Evolutionary conservation across 176 grass and related monocot species (phyloP).

Genomic region (Rhipidocladum racemiflorum): DNA sequence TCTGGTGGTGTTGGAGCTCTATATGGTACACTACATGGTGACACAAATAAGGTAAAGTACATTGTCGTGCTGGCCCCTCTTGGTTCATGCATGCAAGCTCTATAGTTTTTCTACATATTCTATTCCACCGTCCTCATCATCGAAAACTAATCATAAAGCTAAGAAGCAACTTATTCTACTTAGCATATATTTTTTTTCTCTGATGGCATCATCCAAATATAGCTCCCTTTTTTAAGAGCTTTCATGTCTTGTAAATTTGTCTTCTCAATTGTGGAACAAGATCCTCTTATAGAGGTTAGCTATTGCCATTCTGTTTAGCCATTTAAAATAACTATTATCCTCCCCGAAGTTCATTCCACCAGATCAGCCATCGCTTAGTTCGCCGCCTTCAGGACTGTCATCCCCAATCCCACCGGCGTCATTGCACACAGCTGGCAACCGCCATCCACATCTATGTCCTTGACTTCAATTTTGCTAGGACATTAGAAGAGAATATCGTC

Average conservation of each 20-base stretch:
- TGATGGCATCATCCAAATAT: background rate
- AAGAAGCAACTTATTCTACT: background rate
- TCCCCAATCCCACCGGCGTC: too few species aligned
- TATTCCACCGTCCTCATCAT: background rate
- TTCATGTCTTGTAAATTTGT: constrained; percentile 8
- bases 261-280: constrained; percentile 88
- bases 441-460: too few species aligned
- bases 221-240: background rate
- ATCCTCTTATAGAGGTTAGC: constrained; percentile 89
- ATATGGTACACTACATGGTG: constrained; percentile 95
- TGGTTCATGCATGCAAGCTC: background rate
- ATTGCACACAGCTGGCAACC: too few species aligned
- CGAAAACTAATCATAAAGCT: background rate
- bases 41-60: constrained; percentile 80
- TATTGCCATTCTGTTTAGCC: background rate
- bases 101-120: background rate
- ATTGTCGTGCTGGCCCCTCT: background rate
- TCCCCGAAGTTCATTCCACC: too few species aligned
- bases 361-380: too few species aligned
- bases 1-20: constrained; percentile 94
- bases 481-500: too few species aligned
- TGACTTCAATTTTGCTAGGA: too few species aligned
- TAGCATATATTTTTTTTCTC: background rate
- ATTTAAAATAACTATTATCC: constrained; percentile 3
- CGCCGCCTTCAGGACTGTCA: too few species aligned